Evolutionary conservation across 179 eudicot species (phyloP).

Genomic region (Dionaea muscipula): DNA sequence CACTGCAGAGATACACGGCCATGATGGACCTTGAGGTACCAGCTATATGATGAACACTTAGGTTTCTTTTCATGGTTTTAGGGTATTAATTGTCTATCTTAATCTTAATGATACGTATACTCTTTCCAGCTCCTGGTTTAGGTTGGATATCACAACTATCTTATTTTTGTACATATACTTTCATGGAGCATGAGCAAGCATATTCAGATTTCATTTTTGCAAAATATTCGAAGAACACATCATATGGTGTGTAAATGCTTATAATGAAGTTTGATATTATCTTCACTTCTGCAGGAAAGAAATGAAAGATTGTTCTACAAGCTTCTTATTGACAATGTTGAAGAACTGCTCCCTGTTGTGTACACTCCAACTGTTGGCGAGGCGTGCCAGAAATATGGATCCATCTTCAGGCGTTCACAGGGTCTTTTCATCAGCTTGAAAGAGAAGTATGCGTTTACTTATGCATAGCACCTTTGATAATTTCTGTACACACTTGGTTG

Average conservation of each 20-base stretch:
- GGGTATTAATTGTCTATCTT: not conserved
- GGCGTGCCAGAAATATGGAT: slow-evolving; percentile 94
- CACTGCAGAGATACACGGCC: slow-evolving; percentile 75
- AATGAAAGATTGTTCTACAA: slow-evolving; percentile 90
- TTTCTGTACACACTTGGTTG: not conserved
- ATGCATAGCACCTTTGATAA: not conserved
- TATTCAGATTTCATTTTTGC: too few relatives aligned
- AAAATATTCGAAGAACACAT: too few relatives aligned
- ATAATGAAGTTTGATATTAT: not conserved
- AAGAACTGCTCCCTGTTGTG: slow-evolving; percentile 84
- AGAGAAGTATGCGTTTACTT: slow-evolving; percentile 51
- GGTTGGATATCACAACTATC: too few relatives aligned
- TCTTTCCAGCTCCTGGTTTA: too few relatives aligned
- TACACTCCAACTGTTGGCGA: slow-evolving; percentile 96
- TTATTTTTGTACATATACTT: too few relatives aligned
- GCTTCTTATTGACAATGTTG: slow-evolving; percentile 91
- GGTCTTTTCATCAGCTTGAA: slow-evolving; percentile 85
- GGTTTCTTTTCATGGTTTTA: not conserved
- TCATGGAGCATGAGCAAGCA: too few relatives aligned
- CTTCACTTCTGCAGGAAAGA: slow-evolving; percentile 45
- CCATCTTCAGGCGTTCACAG: slow-evolving; percentile 83
- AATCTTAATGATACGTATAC: too few relatives aligned
- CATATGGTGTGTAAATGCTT: too few relatives aligned
- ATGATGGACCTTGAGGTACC: slow-evolving; percentile 87
- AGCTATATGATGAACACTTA: too few relatives aligned